These are phyloP conservation scores for Pleodorina starrii DNA, from an alignment of 139 green algal species.

Conservation along the genomic window DNA sequence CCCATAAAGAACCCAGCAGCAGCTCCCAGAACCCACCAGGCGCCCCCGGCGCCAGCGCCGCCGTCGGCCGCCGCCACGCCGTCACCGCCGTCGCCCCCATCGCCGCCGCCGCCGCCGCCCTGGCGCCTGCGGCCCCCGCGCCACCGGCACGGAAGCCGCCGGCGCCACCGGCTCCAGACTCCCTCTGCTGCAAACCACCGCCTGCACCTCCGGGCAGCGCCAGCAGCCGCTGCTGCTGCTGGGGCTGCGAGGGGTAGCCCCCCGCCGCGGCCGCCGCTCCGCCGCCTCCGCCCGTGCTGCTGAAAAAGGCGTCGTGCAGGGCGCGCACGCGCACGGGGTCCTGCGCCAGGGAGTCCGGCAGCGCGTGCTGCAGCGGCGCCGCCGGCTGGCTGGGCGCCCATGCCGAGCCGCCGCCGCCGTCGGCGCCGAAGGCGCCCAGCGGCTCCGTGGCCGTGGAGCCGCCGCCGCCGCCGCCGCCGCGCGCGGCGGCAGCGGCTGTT, in stretches of 20 bases:
- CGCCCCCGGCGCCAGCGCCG: neutral
- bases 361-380: conserved; percentile 67
- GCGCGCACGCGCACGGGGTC: conserved; percentile 69
- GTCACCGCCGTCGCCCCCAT: conserved; percentile 1
- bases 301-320: conserved; percentile 67
- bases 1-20: too few relatives aligned
- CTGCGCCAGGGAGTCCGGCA: conserved; percentile 74
- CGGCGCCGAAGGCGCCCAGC: neutral
- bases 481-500: neutral
- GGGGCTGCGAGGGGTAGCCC: neutral
- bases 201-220: neutral
- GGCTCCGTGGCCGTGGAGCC: conserved; percentile 4
- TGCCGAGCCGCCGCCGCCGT: neutral
- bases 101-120: neutral
- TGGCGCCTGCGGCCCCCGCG: neutral
- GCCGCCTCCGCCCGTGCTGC: neutral
- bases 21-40: too few relatives aligned
- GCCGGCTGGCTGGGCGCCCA: neutral
- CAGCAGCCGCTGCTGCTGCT: neutral
- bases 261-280: neutral
- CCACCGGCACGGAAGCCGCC: neutral
- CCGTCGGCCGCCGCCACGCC: neutral
- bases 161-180: neutral
- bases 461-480: neutral
- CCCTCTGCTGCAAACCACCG: neutral